phyloP scores from a whole-genome alignment of 306 rosid species.

The Inga leiocalycina region DNA sequence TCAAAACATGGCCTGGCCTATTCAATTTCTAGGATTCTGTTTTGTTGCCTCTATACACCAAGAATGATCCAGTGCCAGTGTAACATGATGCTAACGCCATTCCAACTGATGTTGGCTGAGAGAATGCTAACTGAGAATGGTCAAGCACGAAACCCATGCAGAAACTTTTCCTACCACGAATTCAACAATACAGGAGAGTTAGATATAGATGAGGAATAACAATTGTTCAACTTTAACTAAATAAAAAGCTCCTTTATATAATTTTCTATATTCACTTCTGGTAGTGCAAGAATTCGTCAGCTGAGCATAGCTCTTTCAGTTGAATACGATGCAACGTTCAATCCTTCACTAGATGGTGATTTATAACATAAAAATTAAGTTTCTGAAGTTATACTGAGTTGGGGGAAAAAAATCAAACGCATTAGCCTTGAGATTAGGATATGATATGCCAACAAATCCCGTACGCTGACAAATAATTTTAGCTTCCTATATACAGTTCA shows the following conservation, averaged over 20 bases:
- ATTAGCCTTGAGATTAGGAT: background rate
- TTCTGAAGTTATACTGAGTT: constrained; percentile 15
- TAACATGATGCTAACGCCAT: constrained; percentile 71
- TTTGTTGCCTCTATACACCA: constrained; percentile 55
- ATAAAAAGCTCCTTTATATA: background rate
- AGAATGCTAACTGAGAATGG: constrained; percentile 69
- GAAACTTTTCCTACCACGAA: constrained; percentile 61
- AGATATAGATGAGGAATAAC: constrained; percentile 15
- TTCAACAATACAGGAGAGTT: background rate
- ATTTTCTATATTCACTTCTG: background rate
- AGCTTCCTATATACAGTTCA: background rate
- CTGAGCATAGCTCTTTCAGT: too few species aligned
- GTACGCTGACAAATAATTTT: background rate
- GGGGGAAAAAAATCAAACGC: background rate
- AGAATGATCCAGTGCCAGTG: constrained; percentile 55
- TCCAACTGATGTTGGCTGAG: constrained; percentile 82
- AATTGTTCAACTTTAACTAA: constrained; percentile 5
- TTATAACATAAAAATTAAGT: background rate
- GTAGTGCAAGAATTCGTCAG: too few species aligned
- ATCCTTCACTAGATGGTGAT: background rate
- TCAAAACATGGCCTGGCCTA: constrained; percentile 5
- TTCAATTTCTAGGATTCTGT: constrained; percentile 7
- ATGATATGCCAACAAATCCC: constrained; percentile 7
- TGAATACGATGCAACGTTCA: too few species aligned
- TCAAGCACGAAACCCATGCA: constrained; percentile 56